These are phyloP conservation scores for Graphiopsis chlorocephala DNA, from an alignment of 2,329 filamentous ascomycete genomes.

Conservation along the genomic window DNA sequence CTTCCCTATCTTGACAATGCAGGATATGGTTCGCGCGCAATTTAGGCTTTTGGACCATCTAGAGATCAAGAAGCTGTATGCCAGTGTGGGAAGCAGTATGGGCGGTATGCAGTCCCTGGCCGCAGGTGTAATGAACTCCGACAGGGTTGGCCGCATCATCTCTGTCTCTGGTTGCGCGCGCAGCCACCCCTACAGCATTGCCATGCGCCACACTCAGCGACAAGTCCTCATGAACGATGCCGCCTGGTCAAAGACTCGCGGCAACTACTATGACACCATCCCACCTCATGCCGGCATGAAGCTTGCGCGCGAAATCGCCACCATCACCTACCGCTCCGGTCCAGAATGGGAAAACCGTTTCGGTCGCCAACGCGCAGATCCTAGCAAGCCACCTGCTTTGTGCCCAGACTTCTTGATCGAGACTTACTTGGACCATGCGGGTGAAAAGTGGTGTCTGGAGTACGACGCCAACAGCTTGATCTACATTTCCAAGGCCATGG, in stretches of 20 bases:
- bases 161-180: slow-evolving; percentile 91
- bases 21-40: slow-evolving; percentile 97
- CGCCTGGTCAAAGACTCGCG: slow-evolving; percentile 76
- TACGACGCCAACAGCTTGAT: slow-evolving; percentile 94
- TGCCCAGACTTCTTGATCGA: slow-evolving; percentile 97
- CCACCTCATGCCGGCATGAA: slow-evolving; percentile 98
- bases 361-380: slow-evolving; percentile 80
- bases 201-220: slow-evolving; percentile 95
- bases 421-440: slow-evolving; percentile 95
- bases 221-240: slow-evolving; percentile 99
- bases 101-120: slow-evolving; percentile 96
- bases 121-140: slow-evolving; percentile 77
- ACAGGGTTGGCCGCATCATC: slow-evolving; percentile 76
- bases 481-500: slow-evolving; percentile 98
- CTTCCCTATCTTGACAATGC: slow-evolving; percentile 91
- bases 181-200: slow-evolving; percentile 95
- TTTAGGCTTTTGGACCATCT: slow-evolving; percentile 82
- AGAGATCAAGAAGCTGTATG: slow-evolving; percentile 75
- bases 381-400: slow-evolving; percentile 81
- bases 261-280: slow-evolving; percentile 79
- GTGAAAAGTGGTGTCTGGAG: slow-evolving; percentile 95
- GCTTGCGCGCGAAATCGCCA: slow-evolving; percentile 93
- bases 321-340: slow-evolving; percentile 92
- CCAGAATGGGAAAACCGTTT: slow-evolving; percentile 98
- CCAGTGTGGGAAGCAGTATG: slow-evolving; percentile 95